Evolutionary conservation across 129 eudicot species (phyloP), one percentile per base, ranked within the genome.

Genomic region (Oenanthe sinensis): DNA sequence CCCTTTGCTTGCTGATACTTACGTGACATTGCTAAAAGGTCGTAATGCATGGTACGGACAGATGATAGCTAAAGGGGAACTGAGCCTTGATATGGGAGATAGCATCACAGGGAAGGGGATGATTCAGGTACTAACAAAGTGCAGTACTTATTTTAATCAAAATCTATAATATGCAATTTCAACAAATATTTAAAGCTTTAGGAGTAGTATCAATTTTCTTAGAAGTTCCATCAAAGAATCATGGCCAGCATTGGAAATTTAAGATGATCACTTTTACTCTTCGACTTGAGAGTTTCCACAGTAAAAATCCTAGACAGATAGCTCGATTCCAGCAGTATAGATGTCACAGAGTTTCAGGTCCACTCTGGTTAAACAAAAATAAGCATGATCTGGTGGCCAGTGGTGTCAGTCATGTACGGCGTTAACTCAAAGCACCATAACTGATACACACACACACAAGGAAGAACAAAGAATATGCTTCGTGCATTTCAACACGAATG

Each of bases 1-100:
- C 47, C 98, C 97, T 7, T 85, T 93, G 89, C 94, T 93, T 48
- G 98, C 98, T 4, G 98, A 93, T 67, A 93, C 98, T 15, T 93
- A 93, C 48, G 98, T 93, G 76, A 93, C 95, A 50, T 82, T 93
- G 40, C 75, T 93, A 77, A 93, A 93, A 87, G 98, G 98, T 58
- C 97, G 98, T 76, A 93, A 93, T 54, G 92, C 98, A 15, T 93
- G 98, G 98, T 93, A 93, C 24, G 98, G 97, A 4, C 98, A 93
- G 82, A 93, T 90, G 98, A 85, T 93, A 62, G 98, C 98, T 60
- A 90, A 90, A 78, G 94, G 94, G 8, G 86, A 91, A 78, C 82
- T 93, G 52, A 90, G 91, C 83, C 92, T 89, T 3, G 98, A 93
- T 79, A 89, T 93, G 94, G 98, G 97, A 60, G 97, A 90, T 79